A percentile compares a stretch with the other conserved stretches of the same genome.
phyloP scores from a whole-genome alignment of 352 stramenopile species.

The Achlya hypogyna region DNA sequence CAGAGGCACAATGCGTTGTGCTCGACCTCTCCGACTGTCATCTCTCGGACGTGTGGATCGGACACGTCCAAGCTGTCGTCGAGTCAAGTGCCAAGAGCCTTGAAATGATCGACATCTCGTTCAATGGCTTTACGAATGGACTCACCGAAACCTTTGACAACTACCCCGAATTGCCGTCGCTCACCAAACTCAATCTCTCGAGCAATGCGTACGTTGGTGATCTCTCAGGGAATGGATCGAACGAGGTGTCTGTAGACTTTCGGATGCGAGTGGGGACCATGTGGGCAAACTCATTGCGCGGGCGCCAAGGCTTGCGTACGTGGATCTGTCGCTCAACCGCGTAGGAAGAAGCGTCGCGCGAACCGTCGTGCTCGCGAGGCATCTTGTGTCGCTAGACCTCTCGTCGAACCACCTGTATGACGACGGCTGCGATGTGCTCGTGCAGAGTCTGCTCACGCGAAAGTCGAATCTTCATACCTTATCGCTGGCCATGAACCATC shows the following conservation, averaged over 20 bases:
- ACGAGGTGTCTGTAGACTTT: conserved; percentile 27
- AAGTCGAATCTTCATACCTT: conserved; percentile 25
- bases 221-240: neutral
- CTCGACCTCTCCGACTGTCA: conserved; percentile 1
- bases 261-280: conserved; percentile 18
- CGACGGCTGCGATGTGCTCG: conserved; percentile 14
- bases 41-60: neutral
- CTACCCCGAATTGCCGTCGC: conserved; percentile 13
- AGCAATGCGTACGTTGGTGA: conserved; percentile 36
- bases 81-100: conserved; percentile 16
- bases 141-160: neutral
- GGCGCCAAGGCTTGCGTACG: conserved; percentile 25
- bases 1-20: neutral
- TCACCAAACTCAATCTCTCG: conserved; percentile 34
- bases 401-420: conserved; percentile 38
- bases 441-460: conserved; percentile 19
- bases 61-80: neutral
- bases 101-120: conserved; percentile 37
- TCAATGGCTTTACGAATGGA: conserved; percentile 40
- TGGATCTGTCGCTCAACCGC: conserved; percentile 53
- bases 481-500: conserved; percentile 36
- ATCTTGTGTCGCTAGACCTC: conserved; percentile 30
- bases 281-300: conserved; percentile 26
- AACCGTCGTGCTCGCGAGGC: conserved; percentile 5
- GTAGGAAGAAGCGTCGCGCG: neutral